Evolutionary conservation across 2,329 filamentous ascomycete species (phyloP).

Genomic region (Aspergillus phoenicis): DNA sequence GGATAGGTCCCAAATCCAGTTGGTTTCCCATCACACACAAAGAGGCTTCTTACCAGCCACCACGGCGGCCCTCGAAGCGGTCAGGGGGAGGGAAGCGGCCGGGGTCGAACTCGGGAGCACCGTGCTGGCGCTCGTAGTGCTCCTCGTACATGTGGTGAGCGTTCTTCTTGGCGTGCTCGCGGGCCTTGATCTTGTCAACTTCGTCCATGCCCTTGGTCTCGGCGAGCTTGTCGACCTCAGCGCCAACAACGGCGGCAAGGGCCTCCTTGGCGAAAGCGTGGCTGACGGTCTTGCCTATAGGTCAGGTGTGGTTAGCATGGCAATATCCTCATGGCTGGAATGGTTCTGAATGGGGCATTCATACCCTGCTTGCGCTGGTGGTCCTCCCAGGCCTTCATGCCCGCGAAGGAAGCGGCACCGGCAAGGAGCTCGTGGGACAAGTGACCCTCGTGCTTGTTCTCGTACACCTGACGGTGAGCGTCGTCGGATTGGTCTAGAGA

Average conservation of each 20-base stretch:
- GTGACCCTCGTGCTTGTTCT: conserved; percentile 59
- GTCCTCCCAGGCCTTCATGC: conserved; percentile 79
- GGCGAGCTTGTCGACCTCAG: conserved; percentile 73
- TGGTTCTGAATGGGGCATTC: conserved; percentile 19
- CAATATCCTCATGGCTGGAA: background rate
- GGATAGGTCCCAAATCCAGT: conserved; percentile 2
- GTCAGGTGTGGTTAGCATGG: background rate
- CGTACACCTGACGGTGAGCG: conserved; percentile 59
- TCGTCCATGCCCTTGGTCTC: conserved; percentile 70
- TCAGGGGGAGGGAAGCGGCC: background rate
- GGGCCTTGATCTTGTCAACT: conserved; percentile 60
- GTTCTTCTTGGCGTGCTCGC: conserved; percentile 49
- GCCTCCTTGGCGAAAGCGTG: conserved; percentile 79
- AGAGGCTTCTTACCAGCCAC: conserved; percentile 5
- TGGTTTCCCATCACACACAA: background rate
- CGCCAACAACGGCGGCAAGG: conserved; percentile 70
- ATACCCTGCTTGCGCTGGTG: conserved; percentile 69
- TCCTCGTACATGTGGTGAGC: conserved; percentile 63
- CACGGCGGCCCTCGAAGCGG: conserved; percentile 3
- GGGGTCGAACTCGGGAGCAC: conserved; percentile 58
- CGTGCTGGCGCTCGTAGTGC: conserved; percentile 57
- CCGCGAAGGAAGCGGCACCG: conserved; percentile 75
- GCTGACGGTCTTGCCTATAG: conserved; percentile 66
- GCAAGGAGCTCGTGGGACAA: conserved; percentile 74
- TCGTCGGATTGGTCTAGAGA: conserved; percentile 54